These are phyloP conservation scores for Atkinsonella hypoxylon DNA, from an alignment of 2,329 filamentous ascomycete genomes.

Conservation along the genomic window DNA sequence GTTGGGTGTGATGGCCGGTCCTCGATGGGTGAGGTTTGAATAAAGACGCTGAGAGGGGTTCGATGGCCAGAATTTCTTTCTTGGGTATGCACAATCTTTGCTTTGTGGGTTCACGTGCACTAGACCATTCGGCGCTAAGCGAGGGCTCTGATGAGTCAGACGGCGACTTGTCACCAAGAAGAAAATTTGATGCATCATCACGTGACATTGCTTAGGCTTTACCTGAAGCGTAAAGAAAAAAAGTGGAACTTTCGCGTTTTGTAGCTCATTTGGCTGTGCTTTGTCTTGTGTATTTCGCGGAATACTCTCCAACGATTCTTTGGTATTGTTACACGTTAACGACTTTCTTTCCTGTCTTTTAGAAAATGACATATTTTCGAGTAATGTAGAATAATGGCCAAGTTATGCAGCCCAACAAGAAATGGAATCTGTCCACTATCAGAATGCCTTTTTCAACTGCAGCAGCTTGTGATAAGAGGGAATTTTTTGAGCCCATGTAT, in stretches of 20 bases:
- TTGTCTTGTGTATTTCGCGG: too few species aligned
- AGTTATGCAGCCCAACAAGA: too few species aligned
- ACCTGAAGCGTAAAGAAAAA: not conserved
- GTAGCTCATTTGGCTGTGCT: not conserved
- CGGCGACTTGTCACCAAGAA: not conserved
- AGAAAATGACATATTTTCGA: too few species aligned
- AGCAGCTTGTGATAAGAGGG: too few species aligned
- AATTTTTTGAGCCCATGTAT: too few species aligned
- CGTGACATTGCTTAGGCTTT: conserved; percentile 7
- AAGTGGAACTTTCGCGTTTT: not conserved
- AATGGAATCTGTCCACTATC: too few species aligned
- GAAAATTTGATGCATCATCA: conserved; percentile 1
- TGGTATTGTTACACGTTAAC: too few species aligned
- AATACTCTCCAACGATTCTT: too few species aligned
- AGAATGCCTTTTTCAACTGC: too few species aligned
- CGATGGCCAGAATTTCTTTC: conserved; percentile 30
- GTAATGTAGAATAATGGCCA: too few species aligned
- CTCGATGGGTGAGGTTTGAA: conserved; percentile 24
- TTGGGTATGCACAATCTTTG: conserved; percentile 22
- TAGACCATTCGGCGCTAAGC: conserved; percentile 23
- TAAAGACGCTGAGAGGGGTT: conserved; percentile 27
- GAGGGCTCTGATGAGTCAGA: conserved; percentile 26
- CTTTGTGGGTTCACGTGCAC: conserved; percentile 31
- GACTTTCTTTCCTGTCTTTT: too few species aligned
- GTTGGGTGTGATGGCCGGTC: conserved; percentile 29